phyloP scores from a whole-genome alignment of 169 alveolate species.

The Babesia bigemina region DNA sequence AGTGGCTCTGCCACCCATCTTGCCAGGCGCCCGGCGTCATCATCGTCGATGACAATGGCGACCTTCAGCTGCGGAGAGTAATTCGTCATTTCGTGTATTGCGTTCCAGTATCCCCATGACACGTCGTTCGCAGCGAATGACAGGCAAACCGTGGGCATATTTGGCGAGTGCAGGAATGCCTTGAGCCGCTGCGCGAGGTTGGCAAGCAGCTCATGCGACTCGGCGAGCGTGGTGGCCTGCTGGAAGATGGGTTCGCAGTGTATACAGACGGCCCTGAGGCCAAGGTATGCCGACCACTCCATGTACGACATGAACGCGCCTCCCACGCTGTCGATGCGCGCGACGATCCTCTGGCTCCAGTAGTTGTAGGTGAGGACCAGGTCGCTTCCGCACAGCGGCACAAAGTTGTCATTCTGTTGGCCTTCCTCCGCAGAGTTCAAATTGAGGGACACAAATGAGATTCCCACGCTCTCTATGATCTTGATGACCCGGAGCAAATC shows the following conservation, averaged over 20 bases:
- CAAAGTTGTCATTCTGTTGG: conserved; percentile 12
- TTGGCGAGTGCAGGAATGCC: conserved; percentile 37
- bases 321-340: conserved; percentile 17
- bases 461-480: conserved; percentile 46
- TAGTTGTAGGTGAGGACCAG: conserved; percentile 51
- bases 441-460: conserved; percentile 48
- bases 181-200: conserved; percentile 36
- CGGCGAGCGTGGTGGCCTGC: conserved; percentile 5
- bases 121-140: conserved; percentile 28
- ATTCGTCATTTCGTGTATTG: conserved; percentile 52
- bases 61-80: conserved; percentile 43
- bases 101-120: conserved; percentile 60
- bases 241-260: conserved; percentile 17
- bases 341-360: conserved; percentile 67
- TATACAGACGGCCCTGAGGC: conserved; percentile 40
- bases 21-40: conserved; percentile 16
- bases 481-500: conserved; percentile 47
- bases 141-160: conserved; percentile 52
- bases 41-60: conserved; percentile 33
- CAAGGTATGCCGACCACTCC: conserved; percentile 59
- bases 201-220: conserved; percentile 37
- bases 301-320: conserved; percentile 43
- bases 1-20: conserved; percentile 64
- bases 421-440: conserved; percentile 38
- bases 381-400: conserved; percentile 66